These are phyloP conservation scores for Colletotrichum paranaense DNA, from an alignment of 2,329 filamentous ascomycete genomes.

Conservation along the genomic window DNA sequence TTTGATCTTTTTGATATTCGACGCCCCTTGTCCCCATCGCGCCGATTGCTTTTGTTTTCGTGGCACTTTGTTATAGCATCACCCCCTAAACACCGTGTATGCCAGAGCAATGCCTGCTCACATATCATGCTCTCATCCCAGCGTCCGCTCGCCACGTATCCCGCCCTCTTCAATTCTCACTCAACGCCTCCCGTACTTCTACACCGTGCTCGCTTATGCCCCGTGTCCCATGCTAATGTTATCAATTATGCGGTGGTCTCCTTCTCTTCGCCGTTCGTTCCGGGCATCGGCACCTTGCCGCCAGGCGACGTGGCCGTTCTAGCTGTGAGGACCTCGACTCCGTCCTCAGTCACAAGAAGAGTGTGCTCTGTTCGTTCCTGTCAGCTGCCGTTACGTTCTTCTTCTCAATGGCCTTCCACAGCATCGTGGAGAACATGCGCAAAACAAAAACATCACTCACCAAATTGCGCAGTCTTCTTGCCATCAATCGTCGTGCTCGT, in stretches of 20 bases:
- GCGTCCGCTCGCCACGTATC: not conserved
- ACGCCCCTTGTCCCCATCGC: not conserved
- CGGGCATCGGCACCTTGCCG: slow-evolving; percentile 73
- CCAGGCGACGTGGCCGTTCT: slow-evolving; percentile 79
- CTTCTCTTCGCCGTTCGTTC: slow-evolving; percentile 29
- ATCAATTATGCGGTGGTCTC: slow-evolving; percentile 25
- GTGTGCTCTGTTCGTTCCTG: slow-evolving; percentile 73
- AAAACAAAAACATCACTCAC: slow-evolving; percentile 57
- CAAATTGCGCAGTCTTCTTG: slow-evolving; percentile 91
- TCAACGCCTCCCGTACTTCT: slow-evolving; percentile 12
- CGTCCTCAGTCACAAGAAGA: slow-evolving; percentile 83
- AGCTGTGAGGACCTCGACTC: slow-evolving; percentile 84
- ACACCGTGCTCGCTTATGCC: slow-evolving; percentile 4
- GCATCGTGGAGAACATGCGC: not conserved
- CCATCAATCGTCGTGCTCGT: slow-evolving; percentile 95
- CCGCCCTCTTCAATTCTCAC: not conserved
- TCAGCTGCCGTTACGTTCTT: slow-evolving; percentile 37
- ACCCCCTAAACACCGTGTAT: not conserved
- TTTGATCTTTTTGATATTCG: slow-evolving; percentile 4
- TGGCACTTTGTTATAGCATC: not conserved
- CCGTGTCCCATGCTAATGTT: not conserved
- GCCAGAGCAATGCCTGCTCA: not conserved
- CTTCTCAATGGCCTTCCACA: slow-evolving; percentile 46
- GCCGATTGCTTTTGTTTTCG: not conserved
- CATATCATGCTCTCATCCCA: not conserved